Conservation (phyloP, 2,329 filamentous ascomycete species). For the Ambrosiella cleistominuta region DNA sequence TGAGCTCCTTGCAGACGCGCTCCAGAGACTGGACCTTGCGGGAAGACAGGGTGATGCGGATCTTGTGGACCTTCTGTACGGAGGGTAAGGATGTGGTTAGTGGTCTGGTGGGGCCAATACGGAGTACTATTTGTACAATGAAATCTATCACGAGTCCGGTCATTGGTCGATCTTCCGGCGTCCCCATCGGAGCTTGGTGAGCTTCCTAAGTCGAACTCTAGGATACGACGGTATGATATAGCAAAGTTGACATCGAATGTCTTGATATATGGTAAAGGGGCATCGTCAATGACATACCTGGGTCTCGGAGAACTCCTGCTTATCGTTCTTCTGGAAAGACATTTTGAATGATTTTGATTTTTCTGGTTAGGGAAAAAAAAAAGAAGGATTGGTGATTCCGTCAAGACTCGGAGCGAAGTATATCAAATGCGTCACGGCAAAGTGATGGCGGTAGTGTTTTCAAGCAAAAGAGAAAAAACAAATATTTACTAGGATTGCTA, state of each 20-base stretch:
- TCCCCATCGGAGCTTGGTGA: neutral
- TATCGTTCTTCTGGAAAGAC: constrained; percentile 84
- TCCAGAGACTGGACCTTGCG: constrained; percentile 91
- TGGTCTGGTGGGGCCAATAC: neutral
- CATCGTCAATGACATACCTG: constrained; percentile 38
- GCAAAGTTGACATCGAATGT: neutral
- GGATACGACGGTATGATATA: too few species aligned
- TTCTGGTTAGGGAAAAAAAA: neutral
- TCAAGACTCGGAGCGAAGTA: constrained; percentile 61
- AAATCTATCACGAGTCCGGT: neutral
- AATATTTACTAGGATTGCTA: neutral
- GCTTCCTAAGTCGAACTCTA: neutral
- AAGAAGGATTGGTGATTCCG: constrained; percentile 25
- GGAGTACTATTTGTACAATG: neutral
- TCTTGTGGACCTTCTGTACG: constrained; percentile 76
- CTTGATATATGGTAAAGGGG: neutral
- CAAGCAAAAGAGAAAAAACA: neutral
- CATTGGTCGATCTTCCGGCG: neutral
- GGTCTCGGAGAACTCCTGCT: constrained; percentile 77
- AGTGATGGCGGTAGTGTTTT: constrained; percentile 47
- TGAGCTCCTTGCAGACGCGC: constrained; percentile 96
- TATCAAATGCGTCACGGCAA: constrained; percentile 47
- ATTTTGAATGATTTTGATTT: constrained; percentile 35
- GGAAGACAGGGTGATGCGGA: constrained; percentile 92
- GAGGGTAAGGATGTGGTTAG: constrained; percentile 11